Conservation (phyloP, 176 grass and related monocot species). For the Eragrostis curvula region DNA sequence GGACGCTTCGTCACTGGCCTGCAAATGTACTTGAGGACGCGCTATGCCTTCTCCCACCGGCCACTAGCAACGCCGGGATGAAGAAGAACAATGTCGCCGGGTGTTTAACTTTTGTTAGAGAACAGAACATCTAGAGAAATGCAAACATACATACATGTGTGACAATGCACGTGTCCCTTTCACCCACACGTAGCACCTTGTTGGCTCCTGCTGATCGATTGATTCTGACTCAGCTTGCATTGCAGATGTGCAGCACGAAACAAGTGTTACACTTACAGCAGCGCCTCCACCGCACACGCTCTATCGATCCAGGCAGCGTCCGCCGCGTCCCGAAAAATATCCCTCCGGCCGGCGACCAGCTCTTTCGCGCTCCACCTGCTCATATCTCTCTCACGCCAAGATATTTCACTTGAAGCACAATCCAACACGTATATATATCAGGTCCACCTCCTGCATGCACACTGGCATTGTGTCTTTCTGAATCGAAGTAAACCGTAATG, state of each 20-base stretch:
- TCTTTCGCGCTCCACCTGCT: not conserved
- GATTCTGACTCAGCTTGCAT: not conserved
- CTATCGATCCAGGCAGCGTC: conserved; percentile 35
- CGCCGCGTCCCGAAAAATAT: conserved; percentile 38
- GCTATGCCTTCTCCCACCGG: no score
- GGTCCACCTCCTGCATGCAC: not conserved
- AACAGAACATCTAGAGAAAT: no score
- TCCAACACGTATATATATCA: not conserved
- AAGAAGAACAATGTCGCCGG: no score
- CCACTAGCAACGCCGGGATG: no score
- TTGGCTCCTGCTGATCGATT: conserved; percentile 13
- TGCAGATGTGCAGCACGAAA: conserved; percentile 20
- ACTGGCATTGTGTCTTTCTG: not conserved
- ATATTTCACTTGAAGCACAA: conserved; percentile 32
- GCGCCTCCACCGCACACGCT: conserved; percentile 45
- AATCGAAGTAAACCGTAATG: conserved; percentile 1
- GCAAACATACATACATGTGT: no score
- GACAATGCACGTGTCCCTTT: not conserved
- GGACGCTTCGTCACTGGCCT: no score
- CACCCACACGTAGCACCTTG: not conserved
- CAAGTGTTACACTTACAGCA: conserved; percentile 12
- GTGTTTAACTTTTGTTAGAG: no score
- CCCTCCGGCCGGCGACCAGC: conserved; percentile 12
- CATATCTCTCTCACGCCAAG: not conserved
- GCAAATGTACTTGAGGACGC: no score